Percentiles rank a stretch among this genome's conserved stretches.
Conservation (phyloP, 176 grass and related monocot genomes). For the Metroxylon sagu region DNA sequence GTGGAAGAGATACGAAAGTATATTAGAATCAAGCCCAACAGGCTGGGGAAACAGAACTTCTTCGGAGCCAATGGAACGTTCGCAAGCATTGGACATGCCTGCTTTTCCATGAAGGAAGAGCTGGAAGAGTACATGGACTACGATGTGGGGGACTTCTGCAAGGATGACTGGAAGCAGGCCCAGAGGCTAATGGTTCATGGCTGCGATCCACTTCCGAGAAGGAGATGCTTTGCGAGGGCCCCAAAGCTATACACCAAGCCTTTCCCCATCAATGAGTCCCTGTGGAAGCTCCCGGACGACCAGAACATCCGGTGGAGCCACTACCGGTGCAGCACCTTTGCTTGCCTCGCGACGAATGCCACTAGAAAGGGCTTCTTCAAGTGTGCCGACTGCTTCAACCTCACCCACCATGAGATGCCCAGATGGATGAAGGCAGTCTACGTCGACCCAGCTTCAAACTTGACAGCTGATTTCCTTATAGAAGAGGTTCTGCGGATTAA, state of each 20-base stretch:
- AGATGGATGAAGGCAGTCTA: conserved; percentile 21
- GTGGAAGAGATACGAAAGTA: conserved; percentile 46
- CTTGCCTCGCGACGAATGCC: conserved; percentile 27
- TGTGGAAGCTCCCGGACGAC: conserved; percentile 32
- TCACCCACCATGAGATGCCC: conserved; percentile 28
- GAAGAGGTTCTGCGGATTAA: conserved; percentile 23
- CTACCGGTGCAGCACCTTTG: conserved; percentile 34
- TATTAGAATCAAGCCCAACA: conserved; percentile 29
- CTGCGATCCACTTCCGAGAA: conserved; percentile 33
- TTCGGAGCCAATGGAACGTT: conserved; percentile 40
- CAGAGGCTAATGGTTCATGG: conserved; percentile 37
- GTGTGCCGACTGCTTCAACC: conserved; percentile 38
- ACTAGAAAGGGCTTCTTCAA: conserved; percentile 40
- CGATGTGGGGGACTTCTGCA: conserved; percentile 33
- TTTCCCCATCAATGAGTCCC: conserved; percentile 15
- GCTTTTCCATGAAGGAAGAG: conserved; percentile 37
- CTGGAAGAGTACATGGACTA: conserved; percentile 46
- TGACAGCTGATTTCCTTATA: conserved; percentile 30
- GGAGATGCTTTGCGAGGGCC: conserved; percentile 32
- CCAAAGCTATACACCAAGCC: conserved; percentile 28
- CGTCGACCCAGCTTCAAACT: conserved; percentile 11
- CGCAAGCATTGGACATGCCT: conserved; percentile 39
- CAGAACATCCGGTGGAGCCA: conserved; percentile 33
- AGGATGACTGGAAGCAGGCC: conserved; percentile 35
- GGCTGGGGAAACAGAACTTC: conserved; percentile 39